Base-by-base conservation (phyloP, 352 stramenopile species). In the Phytophthora brassicae region DNA sequence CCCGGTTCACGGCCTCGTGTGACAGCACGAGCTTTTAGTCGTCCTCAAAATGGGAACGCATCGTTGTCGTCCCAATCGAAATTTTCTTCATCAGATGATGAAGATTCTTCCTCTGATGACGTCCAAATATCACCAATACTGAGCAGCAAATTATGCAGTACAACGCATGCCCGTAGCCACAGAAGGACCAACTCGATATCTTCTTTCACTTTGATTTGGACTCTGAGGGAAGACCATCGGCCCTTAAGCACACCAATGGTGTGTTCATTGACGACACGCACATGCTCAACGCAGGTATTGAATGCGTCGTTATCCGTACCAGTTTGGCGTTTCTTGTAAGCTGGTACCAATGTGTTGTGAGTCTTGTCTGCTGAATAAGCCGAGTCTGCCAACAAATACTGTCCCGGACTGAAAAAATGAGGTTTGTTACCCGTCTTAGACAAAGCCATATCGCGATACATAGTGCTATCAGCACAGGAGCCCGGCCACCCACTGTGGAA, bases 401-500 rank as follows among this genome's bases (percentile, higher is more conserved):
- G 31, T 14, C 19, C 3, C 31, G 29, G 23, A 53, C 23, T 31
- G 26, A 31, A 31, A 31, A 31, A 31, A 31, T 31, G 26, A 8
- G 26, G 4, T 31, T 31, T 31, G 26, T 31, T 31, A 31, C 26
- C 26, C 26, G 26, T 8, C 26, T 31, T 31, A 4, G 26, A 31
- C 26, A 31, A 31, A 31, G 26, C 26, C 26, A 31, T 31, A 4
- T 31, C 26, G 26, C 26, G 26, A 31, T 31, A 53, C 29, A 62
- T 22, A 36, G 33, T 46, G 16, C 48, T 56, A 23, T 56, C 48
- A n/a, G 48, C 48, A 20, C 31, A 46, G 0, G 63, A 66, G 6
- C 63, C 63, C 17, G 63, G 45, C 51, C 63, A 71, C 3, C 50
- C 63, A 11, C 12, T 51, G 13, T 39, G 66, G 4, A 53, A 45